Evolutionary conservation across 495 filamentous ascomycete species (phyloP), one percentile per base, ranked within the genome.

Genomic region (Apiosordaria backusii): DNA sequence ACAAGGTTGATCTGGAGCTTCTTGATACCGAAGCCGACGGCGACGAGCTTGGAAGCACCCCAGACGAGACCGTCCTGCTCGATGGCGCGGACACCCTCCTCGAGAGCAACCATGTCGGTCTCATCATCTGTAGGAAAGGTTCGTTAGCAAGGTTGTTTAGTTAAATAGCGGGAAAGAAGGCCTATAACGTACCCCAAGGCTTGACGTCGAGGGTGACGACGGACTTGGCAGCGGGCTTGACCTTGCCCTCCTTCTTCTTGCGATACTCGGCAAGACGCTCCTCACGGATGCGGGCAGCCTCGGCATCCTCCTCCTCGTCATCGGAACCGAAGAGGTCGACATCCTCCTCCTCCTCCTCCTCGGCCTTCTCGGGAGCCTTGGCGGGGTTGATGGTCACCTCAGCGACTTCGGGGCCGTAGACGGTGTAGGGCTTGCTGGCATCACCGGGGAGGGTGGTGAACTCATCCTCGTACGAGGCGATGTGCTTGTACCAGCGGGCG

Each of bases 1-100:
- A 98, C 93, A 67, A 97, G 78, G 87, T 90, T 98, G 86, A 99
- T 96, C 86, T 98, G 96, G 68, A 99, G 87, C 88, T 98, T 98
- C 89, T 95, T 97, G 85, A 99, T 96, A 82, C 96, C 96, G 86
- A 93, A 99, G 75, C 92, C 86, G 67, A 98, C 89, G 63, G 93
- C 77, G 52, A 96, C 90, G 66, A 97, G 82, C 84, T 94, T 93
- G 76, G 90, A 93, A 69, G 85, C 88, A 87, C 95, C 95, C 95
- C 95, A 99, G 55, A 95, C 89, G 64, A 99, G 89, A 79, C 95
- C 95, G 68, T 99, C 95, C 84, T 89, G 86, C 81, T 92, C 89
- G 72, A 99, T 96, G 70, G 84, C 81, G 75, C 92, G 92, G 72
- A 97, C 93, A 70, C 90, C 84, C 21, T 78, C 85, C 83, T 97